These are phyloP conservation scores for Colletotrichum coccodes DNA, from an alignment of 2,329 filamentous ascomycete species.

Conservation along the genomic window DNA sequence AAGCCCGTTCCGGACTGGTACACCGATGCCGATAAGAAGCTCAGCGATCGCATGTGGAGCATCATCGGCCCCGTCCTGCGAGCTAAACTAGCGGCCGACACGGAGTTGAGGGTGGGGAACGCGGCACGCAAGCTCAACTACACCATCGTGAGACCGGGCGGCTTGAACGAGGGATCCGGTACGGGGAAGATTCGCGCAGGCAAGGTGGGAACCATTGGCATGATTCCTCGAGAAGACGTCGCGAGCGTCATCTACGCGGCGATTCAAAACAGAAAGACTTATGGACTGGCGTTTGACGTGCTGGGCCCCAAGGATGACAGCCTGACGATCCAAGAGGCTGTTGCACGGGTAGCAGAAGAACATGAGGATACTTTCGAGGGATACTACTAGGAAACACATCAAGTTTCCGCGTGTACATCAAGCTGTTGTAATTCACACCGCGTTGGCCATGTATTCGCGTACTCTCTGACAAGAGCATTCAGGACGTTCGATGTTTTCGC, in stretches of 20 bases:
- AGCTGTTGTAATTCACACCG: too few species aligned
- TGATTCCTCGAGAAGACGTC: slow-evolving; percentile 55
- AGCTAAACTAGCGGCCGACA: slow-evolving; percentile 55
- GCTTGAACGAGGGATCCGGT: slow-evolving; percentile 48
- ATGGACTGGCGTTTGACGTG: slow-evolving; percentile 54
- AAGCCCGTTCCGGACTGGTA: slow-evolving; percentile 54
- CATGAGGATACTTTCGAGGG: slow-evolving; percentile 44
- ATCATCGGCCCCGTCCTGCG: slow-evolving; percentile 50
- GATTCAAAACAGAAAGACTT: slow-evolving; percentile 50
- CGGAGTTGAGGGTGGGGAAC: slow-evolving; percentile 49
- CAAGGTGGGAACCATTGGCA: slow-evolving; percentile 47
- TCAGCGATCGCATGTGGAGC: slow-evolving; percentile 49
- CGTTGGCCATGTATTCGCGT: neutral
- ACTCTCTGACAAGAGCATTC: too few species aligned
- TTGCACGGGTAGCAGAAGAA: slow-evolving; percentile 48
- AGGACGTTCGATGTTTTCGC: too few species aligned
- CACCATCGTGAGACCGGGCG: slow-evolving; percentile 55
- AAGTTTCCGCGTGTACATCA: neutral
- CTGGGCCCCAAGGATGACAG: slow-evolving; percentile 48
- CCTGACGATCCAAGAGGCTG: slow-evolving; percentile 45
- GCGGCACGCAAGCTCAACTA: slow-evolving; percentile 49
- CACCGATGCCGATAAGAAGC: slow-evolving; percentile 46
- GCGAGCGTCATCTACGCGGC: slow-evolving; percentile 52
- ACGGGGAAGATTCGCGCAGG: slow-evolving; percentile 53
- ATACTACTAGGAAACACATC: slow-evolving; percentile 32